Base-by-base conservation (phyloP, 805 yeast species). In the Priceomyces haplophilus region DNA sequence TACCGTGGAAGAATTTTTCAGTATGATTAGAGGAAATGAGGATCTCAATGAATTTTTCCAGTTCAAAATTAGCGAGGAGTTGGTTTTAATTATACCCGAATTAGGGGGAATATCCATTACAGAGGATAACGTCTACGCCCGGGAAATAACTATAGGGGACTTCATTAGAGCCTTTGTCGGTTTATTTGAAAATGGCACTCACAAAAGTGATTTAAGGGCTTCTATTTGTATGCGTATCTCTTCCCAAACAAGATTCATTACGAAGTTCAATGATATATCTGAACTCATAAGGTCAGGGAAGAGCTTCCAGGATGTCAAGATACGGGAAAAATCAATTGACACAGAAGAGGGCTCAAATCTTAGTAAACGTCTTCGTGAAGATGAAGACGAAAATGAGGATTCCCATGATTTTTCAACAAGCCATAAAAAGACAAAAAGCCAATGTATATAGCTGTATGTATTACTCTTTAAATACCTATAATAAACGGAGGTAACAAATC, bases 41-140 rank as follows among this genome's bases (percentile, higher is more conserved):
- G 65, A 58, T 41, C 48, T 63, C 7, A 46, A 48, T 7, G 64
- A 60, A 16, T 47, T 62, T 6, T 54, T 54, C 31, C 44, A 50
- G 11, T 56, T 62, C 32, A 46, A 54, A 12, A 46, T 48, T 6
- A 50, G 50, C 13, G 61, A 65, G 13, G 71, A 66, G 35, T 45
- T 64, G 32, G 50, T 50, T 3, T 46, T 67, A 12, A 48, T 45
- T 6, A 42, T 65, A 8, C 63, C 67, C 2, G 65, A 65, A 43
- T 45, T 67, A 23, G 50, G 48, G 6, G 43, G 45, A 18, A 48
- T 65, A 19, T 37, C 41, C n/a, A 50, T 67, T n/a, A 46, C 66
- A 1, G 70, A 67, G 41, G 68, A 64, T 45, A 55, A 62, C 38
- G 48, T 56, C 3, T 59, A 62, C 43, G 43, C 63, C 3, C 45